These are phyloP conservation scores for Ceratocystis papillata DNA, from an alignment of 2,329 filamentous ascomycete species.

Conservation along the genomic window DNA sequence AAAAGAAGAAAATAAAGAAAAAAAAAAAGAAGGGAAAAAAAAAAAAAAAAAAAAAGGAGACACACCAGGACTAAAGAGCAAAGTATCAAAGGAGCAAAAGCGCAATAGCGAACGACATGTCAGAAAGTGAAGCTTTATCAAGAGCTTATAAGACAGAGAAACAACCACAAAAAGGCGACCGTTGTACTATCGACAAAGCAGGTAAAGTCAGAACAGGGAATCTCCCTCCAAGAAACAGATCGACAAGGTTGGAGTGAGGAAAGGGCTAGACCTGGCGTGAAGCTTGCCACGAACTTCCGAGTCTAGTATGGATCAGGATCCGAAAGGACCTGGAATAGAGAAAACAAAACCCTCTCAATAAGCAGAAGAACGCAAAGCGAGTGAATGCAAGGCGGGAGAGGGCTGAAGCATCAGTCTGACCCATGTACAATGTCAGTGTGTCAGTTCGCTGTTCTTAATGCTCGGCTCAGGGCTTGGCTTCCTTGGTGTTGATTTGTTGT, in stretches of 20 bases:
- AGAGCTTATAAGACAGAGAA: not conserved
- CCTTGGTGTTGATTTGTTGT: not conserved
- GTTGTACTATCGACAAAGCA: not conserved
- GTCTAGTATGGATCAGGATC: constrained; percentile 9
- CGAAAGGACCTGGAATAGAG: constrained; percentile 2
- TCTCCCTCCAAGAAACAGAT: not conserved
- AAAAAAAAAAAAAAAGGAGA: not conserved
- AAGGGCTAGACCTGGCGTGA: constrained; percentile 12
- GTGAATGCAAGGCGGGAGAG: constrained; percentile 3
- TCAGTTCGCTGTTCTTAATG: too few relatives aligned
- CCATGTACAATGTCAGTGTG: not conserved
- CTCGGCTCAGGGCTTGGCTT: too few relatives aligned
- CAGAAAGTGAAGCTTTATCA: not conserved
- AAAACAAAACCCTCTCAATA: not conserved
- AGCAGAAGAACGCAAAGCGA: not conserved
- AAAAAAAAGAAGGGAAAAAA: too few relatives aligned
- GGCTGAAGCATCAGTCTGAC: not conserved
- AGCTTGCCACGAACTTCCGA: constrained; percentile 13
- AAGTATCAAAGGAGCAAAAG: not conserved
- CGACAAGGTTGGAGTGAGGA: not conserved
- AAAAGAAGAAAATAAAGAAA: not conserved
- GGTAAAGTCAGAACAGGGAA: not conserved
- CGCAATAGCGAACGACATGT: not conserved
- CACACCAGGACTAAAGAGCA: not conserved
- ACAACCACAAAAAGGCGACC: not conserved